Conservation (phyloP, 169 alveolate species). For the Cryptosporidium sp. region DNA sequence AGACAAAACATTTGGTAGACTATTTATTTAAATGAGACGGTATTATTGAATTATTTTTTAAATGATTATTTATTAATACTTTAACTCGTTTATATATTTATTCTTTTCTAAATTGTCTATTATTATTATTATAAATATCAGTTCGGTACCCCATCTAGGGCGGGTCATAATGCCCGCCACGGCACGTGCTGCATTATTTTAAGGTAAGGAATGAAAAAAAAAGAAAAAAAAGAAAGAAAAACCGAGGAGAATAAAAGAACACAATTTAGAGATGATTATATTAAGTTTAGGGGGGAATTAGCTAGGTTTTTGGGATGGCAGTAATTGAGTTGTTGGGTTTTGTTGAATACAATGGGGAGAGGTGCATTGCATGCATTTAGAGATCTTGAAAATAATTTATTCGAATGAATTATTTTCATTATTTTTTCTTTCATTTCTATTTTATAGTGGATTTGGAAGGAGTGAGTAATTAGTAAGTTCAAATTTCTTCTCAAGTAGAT, state of each 20-base stretch:
- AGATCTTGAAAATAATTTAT: slow-evolving; percentile 5
- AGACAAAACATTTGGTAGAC: not conserved
- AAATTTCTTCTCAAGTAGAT: not conserved
- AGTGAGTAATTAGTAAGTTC: not conserved
- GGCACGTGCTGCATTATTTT: not conserved
- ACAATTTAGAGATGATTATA: not conserved
- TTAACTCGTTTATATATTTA: not conserved
- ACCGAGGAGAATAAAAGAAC: not conserved
- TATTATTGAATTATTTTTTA: not conserved
- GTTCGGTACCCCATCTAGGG: not conserved
- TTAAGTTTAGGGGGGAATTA: not conserved
- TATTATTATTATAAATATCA: not conserved
- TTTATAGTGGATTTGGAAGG: too few relatives aligned
- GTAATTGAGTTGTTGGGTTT: not conserved
- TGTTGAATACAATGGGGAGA: not conserved
- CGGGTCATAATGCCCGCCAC: not conserved
- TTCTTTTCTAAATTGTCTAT: not conserved
- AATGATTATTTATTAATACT: not conserved
- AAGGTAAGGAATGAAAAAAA: not conserved
- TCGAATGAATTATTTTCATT: too few relatives aligned
- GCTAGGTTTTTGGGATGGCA: not conserved
- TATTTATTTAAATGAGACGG: slow-evolving; percentile 1
- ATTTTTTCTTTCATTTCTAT: too few relatives aligned
- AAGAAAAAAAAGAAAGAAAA: not conserved
- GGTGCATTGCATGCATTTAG: slow-evolving; percentile 15